A percentile compares a stretch with the other conserved stretches of the same genome.
Conservation (phyloP, 2,329 filamentous ascomycete species). For the Beauveria brongniartii region DNA sequence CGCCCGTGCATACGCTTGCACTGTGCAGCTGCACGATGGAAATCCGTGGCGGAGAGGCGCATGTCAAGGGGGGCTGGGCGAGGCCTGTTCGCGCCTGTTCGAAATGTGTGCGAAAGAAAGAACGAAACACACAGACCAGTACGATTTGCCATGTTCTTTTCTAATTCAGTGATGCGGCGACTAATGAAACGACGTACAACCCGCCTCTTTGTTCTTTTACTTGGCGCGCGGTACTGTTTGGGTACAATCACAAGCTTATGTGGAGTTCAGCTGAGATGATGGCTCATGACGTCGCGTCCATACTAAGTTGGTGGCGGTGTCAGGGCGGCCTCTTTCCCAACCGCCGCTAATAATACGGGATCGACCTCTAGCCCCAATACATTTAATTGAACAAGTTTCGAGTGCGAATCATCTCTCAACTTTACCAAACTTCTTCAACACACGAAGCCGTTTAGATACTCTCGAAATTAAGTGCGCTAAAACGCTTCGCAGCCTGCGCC, state of each 20-base stretch:
- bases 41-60: background rate
- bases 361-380: background rate
- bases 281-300: conserved; percentile 9
- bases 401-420: background rate
- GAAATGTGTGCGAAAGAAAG: no score
- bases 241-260: conserved; percentile 8
- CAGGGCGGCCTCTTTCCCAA: conserved; percentile 10
- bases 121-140: no score
- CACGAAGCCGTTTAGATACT: background rate
- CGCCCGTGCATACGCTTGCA: background rate
- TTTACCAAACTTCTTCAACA: no score
- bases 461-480: background rate
- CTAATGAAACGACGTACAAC: no score
- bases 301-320: background rate
- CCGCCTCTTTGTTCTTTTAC: no score
- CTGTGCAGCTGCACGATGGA: background rate
- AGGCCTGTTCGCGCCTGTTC: background rate
- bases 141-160: no score
- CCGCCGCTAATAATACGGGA: conserved; percentile 1
- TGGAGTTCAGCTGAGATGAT: conserved; percentile 3
- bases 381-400: background rate
- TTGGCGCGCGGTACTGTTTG: background rate
- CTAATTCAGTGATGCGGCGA: no score
- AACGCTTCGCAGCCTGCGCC: background rate
- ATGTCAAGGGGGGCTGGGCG: background rate